phyloP scores from a whole-genome alignment of 2,329 filamentous ascomycete species.

The Mollisiaceae sp. region DNA sequence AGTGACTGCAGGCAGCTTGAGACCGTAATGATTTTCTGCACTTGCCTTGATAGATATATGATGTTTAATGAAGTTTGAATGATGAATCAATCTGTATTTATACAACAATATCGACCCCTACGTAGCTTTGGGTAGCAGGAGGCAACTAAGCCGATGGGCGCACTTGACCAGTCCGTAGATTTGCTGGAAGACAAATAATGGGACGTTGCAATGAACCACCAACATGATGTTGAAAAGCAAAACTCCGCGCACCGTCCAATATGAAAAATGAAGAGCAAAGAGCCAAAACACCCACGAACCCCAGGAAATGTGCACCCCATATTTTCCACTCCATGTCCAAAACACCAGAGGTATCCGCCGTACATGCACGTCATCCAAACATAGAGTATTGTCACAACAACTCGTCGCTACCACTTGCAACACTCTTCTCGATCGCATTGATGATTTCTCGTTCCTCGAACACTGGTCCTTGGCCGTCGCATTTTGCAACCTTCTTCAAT shows the following conservation, averaged over 20 bases:
- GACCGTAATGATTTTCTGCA: not conserved
- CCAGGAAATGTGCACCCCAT: constrained; percentile 8
- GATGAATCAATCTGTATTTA: not conserved
- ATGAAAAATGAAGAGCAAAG: not conserved
- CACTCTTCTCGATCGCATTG: constrained; percentile 78
- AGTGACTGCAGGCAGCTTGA: not conserved
- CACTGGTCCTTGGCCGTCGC: constrained; percentile 86
- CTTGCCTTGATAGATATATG: not conserved
- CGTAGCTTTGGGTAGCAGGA: not conserved
- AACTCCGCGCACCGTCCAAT: constrained; percentile 8
- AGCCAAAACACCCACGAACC: constrained; percentile 15
- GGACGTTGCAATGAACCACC: not conserved
- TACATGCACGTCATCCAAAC: constrained; percentile 11
- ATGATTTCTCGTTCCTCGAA: constrained; percentile 80
- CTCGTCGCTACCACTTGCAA: constrained; percentile 78
- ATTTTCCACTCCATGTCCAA: constrained; percentile 16
- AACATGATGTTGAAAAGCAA: constrained; percentile 9
- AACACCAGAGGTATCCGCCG: constrained; percentile 24
- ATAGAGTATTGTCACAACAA: constrained; percentile 46
- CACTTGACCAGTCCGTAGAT: constrained; percentile 4
- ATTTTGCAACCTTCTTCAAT: constrained; percentile 75
- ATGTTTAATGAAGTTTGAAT: not conserved
- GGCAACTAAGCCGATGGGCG: constrained; percentile 2
- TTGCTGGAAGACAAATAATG: not conserved
- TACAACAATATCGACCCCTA: not conserved